Evolutionary conservation across 805 yeast genomes (phyloP), one percentile per base, ranked within the genome.

Genomic region (Candida quercuum): DNA sequence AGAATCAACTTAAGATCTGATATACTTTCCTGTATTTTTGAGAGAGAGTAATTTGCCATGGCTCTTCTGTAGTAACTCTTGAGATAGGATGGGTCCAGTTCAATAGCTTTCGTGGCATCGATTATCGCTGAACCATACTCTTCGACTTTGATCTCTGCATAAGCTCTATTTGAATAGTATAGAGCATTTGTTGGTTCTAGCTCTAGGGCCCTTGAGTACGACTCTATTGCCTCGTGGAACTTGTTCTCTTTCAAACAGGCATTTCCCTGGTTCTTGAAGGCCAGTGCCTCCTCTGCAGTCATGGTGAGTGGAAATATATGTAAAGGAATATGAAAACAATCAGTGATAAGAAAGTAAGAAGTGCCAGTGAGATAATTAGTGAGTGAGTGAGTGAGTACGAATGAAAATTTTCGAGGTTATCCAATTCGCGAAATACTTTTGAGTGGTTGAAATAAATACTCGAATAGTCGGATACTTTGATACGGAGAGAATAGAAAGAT

Each of bases 11-110:
- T 78, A 53, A 87, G 78, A 59, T 84, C 94, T 29, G 56, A 66
- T 44, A 76, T 72, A 0, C 97, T 89, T 40, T 77, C 81, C 52
- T 78, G 78, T 55, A 87, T 82, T 45, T 85, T 74, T 47, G 87
- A 60, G 33, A 87, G 71, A 9, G 95, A 94, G 58, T 79, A 74
- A 44, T 78, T 60, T 0, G 97, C 82, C 11, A 84, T 75, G 0
- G 96, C 97, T 47, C 95, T 73, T 47, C 99, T 73, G 56, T 86
- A 93, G 57, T 86, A 84, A 0, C 87, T 88, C 60, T 91, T 91
- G 25, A 79, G 62, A 52, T 86, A 83, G 15, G 64, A 55, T 1
- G 79, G 72, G 54, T 91, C 87, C 9, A 81, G 52, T 33, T 69
- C 72, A 31, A 93, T 69, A 2, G 97, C 86, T 31, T 64, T 62